Evolutionary conservation across 257 asterid genomes (phyloP).

Genomic region (Jaltomata sinuosa): DNA sequence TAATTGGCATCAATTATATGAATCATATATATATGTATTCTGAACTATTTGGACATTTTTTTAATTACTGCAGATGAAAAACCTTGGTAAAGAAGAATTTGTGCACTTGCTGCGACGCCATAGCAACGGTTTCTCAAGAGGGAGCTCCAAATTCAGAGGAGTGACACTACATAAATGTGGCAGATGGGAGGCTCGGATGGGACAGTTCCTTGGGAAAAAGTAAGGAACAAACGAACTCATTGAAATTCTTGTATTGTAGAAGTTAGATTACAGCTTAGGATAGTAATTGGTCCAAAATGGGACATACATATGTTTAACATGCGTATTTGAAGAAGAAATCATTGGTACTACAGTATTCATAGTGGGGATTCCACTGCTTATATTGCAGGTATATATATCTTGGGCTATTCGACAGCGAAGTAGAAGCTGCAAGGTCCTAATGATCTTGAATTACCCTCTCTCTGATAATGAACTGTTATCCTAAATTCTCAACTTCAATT

Average conservation of each 20-base stretch:
- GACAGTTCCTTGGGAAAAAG: constrained; percentile 65
- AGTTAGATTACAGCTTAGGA: not conserved
- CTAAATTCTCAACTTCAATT: constrained; percentile 17
- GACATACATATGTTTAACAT: not conserved
- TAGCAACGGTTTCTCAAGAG: constrained; percentile 52
- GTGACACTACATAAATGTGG: constrained; percentile 58
- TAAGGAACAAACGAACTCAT: constrained; percentile 4
- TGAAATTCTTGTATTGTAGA: constrained; percentile 11
- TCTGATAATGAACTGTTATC: constrained; percentile 16
- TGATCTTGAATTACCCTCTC: constrained; percentile 17
- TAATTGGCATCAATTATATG: not conserved
- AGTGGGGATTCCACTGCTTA: constrained; percentile 22
- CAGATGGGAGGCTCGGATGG: constrained; percentile 63
- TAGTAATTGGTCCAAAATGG: not conserved
- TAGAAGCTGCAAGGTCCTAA: constrained; percentile 49
- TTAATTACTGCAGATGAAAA: constrained; percentile 15
- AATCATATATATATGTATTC: not conserved
- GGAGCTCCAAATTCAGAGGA: constrained; percentile 53
- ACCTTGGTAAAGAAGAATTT: constrained; percentile 45
- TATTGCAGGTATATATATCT: constrained; percentile 44
- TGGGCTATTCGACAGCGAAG: constrained; percentile 42
- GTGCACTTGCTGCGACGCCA: constrained; percentile 49
- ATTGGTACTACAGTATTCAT: constrained; percentile 8
- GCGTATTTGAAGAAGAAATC: constrained; percentile 3
- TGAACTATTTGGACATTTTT: not conserved